Conservation (phyloP, 73 alveolate genomes). For the Uronychia binucleata region DNA sequence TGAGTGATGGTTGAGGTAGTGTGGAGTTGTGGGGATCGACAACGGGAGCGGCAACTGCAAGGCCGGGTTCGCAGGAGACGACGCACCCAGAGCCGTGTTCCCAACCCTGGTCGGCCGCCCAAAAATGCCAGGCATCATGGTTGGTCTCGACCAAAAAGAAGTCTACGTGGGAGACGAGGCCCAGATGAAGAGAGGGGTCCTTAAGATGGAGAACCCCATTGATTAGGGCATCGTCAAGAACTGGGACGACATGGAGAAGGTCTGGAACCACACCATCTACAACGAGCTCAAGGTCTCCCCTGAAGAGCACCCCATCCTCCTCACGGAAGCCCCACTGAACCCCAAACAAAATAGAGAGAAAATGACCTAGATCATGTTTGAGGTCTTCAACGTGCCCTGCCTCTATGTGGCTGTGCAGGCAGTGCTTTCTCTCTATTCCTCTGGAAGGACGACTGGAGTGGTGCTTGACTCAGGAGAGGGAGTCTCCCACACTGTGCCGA, state of each 20-base stretch:
- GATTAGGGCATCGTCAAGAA: conserved; percentile 88
- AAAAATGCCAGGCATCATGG: conserved; percentile 96
- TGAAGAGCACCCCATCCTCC: conserved; percentile 88
- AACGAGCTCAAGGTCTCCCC: conserved; percentile 95
- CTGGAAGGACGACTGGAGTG: conserved; percentile 97
- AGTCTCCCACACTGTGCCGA: conserved; percentile 96
- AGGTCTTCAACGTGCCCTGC: conserved; percentile 98
- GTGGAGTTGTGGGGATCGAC: conserved; percentile 85
- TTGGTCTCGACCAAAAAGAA: conserved; percentile 96
- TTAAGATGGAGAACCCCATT: conserved; percentile 90
- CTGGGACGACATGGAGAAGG: conserved; percentile 96
- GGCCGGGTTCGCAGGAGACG: conserved; percentile 90
- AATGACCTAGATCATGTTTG: conserved; percentile 94
- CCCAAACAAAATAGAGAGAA: conserved; percentile 85
- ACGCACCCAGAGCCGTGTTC: conserved; percentile 89
- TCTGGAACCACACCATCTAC: conserved; percentile 96
- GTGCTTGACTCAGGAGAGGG: conserved; percentile 99
- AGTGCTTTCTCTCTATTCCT: conserved; percentile 92
- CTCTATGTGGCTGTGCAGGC: conserved; percentile 96
- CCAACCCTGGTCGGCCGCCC: conserved; percentile 99
- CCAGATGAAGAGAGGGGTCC: conserved; percentile 93
- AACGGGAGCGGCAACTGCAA: conserved; percentile 89
- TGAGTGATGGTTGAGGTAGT: conserved; percentile 42
- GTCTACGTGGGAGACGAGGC: conserved; percentile 98
- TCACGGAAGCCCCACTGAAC: conserved; percentile 90